Evolutionary conservation across 345 rosid species (phyloP), one percentile per base, ranked within the genome.

Genomic region (Clausena lansium): DNA sequence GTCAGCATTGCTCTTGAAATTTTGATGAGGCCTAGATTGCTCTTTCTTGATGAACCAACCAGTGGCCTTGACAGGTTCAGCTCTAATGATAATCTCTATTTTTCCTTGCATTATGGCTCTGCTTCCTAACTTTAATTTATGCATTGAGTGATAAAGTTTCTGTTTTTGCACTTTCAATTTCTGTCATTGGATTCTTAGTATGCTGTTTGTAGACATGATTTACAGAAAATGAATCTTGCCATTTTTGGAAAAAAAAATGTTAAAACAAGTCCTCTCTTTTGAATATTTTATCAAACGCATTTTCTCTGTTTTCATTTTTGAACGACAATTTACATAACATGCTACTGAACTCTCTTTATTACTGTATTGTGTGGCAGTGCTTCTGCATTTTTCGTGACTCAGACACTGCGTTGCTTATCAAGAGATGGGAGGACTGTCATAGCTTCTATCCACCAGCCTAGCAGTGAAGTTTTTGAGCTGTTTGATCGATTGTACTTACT

Each of bases 1-100:
- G 98, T 95, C 64, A 93, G 98, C 88, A 95, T 95, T 27, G 98
- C 98, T 72, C 90, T 95, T 38, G 98, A 95, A 81, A 95, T 95
- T 84, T 86, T 95, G 35, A 95, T 91, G 96, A 90, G 98, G 84
- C 98, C 98, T 30, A 85, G 96, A 83, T 82, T 95, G 84, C 96
- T 95, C 58, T 95, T 93, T 79, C 98, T 95, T 14, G 98, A 95
- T 67, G 98, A 95, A 76, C 98, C 98, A 2, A 95, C 98, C 54
- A 95, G 98, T 79, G 98, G 98, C 54, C 95, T 95, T 71, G 98
- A 95, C 85, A 94, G 98, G 98, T 92, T 66, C 28, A 58, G 60
- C 54, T 36, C 50, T 17, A 24, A 45, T 9, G 0, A 4, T 65
- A 8, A 10, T 67, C 30, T 38, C 2, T 22, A 38, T 35, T 22